Conservation (phyloP, 169 alveolate genomes). For the Cryptosporidium canis region DNA sequence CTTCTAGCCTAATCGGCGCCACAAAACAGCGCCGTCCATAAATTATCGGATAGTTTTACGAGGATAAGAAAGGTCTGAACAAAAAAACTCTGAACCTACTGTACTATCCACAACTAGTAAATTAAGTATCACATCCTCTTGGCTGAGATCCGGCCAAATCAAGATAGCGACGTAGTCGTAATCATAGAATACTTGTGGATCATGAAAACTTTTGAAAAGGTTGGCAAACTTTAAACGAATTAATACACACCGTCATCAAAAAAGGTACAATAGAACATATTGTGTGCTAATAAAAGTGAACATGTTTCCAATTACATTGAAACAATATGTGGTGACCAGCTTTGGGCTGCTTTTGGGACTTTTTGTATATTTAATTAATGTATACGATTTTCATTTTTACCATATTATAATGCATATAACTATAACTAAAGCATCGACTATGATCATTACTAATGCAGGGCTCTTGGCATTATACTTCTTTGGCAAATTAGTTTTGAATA, state of each 20-base stretch:
- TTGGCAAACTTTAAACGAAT: neutral
- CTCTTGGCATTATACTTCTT: neutral
- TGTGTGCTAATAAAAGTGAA: neutral
- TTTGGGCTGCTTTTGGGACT: slow-evolving; percentile 17
- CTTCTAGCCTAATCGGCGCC: neutral
- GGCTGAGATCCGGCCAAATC: neutral
- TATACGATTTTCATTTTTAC: slow-evolving; percentile 39
- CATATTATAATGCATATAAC: slow-evolving; percentile 61
- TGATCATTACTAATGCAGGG: slow-evolving; percentile 44
- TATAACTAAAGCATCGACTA: slow-evolving; percentile 39
- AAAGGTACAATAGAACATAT: neutral
- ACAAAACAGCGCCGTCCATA: neutral
- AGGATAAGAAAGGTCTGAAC: too few relatives aligned
- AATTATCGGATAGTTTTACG: too few relatives aligned
- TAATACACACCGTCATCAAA: neutral
- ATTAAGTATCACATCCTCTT: neutral
- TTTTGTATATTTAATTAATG: slow-evolving; percentile 17
- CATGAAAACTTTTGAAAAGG: neutral
- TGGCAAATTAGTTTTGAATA: slow-evolving; percentile 13
- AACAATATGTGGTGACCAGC: slow-evolving; percentile 20
- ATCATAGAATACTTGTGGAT: neutral
- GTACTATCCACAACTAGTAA: neutral
- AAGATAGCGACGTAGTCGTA: neutral
- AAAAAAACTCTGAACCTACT: too few relatives aligned
- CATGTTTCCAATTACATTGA: slow-evolving; percentile 44